A percentile compares a stretch with the other conserved stretches of the same genome.
These are phyloP conservation scores for Skeletonema grethae DNA, from an alignment of 108 stramenopile genomes.

Conservation along the genomic window DNA sequence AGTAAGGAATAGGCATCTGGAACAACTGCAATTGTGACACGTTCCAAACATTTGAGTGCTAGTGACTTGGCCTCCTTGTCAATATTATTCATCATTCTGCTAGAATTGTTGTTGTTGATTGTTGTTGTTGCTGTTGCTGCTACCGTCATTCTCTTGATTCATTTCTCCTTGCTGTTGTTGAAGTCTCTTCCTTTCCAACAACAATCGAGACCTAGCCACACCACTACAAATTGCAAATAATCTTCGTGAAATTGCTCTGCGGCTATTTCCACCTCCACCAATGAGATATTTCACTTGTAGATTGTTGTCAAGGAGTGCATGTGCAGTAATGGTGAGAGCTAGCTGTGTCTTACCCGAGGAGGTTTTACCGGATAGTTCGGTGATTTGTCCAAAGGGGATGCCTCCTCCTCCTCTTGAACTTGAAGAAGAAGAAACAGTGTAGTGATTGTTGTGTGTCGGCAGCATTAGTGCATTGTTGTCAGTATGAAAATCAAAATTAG, in stretches of 20 bases:
- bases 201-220: constrained; percentile 6
- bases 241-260: constrained; percentile 27
- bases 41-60: constrained; percentile 15
- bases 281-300: constrained; percentile 28
- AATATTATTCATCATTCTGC: no score
- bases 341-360: constrained; percentile 53
- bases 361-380: constrained; percentile 48
- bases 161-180: background rate
- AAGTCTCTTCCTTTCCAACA: background rate
- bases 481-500: background rate
- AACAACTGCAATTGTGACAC: constrained; percentile 18
- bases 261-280: constrained; percentile 16
- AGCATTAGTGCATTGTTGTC: background rate
- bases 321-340: constrained; percentile 37
- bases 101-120: no score
- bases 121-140: background rate
- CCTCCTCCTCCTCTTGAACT: constrained; percentile 14
- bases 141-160: no score
- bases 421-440: background rate
- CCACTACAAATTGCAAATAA: constrained; percentile 23
- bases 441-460: background rate
- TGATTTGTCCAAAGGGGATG: constrained; percentile 44
- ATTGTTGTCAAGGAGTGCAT: constrained; percentile 16
- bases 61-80: constrained; percentile 2
- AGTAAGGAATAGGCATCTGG: constrained; percentile 43